Evolutionary conservation across 2,329 filamentous ascomycete species (phyloP).

Genomic region (Blastomyces parvus): DNA sequence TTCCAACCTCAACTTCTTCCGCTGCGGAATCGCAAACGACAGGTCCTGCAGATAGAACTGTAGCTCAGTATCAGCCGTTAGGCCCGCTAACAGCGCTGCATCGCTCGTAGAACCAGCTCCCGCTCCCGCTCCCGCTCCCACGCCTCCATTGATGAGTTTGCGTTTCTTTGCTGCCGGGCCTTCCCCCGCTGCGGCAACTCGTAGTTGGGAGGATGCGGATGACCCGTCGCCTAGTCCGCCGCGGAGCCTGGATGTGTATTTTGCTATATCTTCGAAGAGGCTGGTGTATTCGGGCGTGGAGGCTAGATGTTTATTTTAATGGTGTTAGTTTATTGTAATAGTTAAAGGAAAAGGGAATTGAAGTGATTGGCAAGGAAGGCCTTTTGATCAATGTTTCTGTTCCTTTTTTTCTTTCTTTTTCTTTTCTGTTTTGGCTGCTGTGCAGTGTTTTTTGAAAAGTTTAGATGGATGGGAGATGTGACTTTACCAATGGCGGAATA

Average conservation of each 20-base stretch:
- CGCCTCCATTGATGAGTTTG: constrained; percentile 37
- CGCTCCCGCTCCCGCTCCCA: constrained; percentile 7
- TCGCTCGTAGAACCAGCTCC: constrained; percentile 17
- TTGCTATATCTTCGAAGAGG: constrained; percentile 43
- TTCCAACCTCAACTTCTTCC: constrained; percentile 55
- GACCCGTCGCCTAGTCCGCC: constrained; percentile 14
- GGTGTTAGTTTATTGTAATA: constrained; percentile 4
- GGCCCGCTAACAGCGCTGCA: constrained; percentile 23
- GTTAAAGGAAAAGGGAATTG: not conserved
- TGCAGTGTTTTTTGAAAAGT: not conserved
- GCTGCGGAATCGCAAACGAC: constrained; percentile 52
- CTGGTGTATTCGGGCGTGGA: constrained; percentile 30
- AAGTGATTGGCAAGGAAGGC: not conserved
- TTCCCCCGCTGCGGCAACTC: constrained; percentile 16
- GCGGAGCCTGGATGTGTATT: constrained; percentile 34
- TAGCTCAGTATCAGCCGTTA: constrained; percentile 27
- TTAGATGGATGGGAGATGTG: constrained; percentile 10
- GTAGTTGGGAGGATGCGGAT: not conserved
- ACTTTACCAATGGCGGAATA: constrained; percentile 36
- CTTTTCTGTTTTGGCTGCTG: not conserved
- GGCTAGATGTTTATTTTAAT: constrained; percentile 18
- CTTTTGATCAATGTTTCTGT: not conserved
- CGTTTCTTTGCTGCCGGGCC: constrained; percentile 40
- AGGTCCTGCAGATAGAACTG: constrained; percentile 45
- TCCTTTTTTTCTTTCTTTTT: not conserved